A percentile compares a stretch with the other conserved stretches of the same genome.
Evolutionary conservation across 169 alveolate species (phyloP).

Genomic region (Babesia bovis): DNA sequence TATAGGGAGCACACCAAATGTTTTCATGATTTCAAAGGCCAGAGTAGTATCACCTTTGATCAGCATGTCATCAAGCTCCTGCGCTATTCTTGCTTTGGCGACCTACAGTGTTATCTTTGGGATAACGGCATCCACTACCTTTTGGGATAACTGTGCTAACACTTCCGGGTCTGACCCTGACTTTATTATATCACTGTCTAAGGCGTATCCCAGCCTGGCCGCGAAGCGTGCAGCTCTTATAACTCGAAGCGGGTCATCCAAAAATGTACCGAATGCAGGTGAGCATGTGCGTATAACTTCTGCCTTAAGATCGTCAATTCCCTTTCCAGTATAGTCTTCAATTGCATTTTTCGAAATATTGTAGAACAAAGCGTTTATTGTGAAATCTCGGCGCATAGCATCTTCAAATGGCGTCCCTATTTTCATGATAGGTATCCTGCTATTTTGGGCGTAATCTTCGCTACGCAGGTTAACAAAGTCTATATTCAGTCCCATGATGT

Average conservation of each 20-base stretch:
- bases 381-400: constrained; percentile 96
- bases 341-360: constrained; percentile 87
- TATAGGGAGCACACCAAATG: constrained; percentile 15
- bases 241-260: constrained; percentile 97
- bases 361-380: constrained; percentile 95
- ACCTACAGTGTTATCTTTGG: constrained; percentile 20
- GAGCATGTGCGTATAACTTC: constrained; percentile 92
- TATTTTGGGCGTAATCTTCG: constrained; percentile 90
- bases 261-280: constrained; percentile 89
- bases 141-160: constrained; percentile 25
- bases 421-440: constrained; percentile 92
- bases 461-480: constrained; percentile 96
- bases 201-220: constrained; percentile 42
- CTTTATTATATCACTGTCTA: constrained; percentile 31
- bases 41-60: constrained; percentile 38
- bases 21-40: constrained; percentile 38
- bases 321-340: constrained; percentile 95
- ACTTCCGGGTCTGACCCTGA: constrained; percentile 42
- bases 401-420: constrained; percentile 95
- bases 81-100: constrained; percentile 60
- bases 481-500: constrained; percentile 84
- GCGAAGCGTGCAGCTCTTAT: constrained; percentile 94
- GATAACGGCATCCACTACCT: constrained; percentile 20
- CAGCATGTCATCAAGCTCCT: constrained; percentile 59
- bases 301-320: constrained; percentile 88